Evolutionary conservation across 192 early-diverging fungal species (phyloP).

Genomic region (Coemansia sp.): DNA sequence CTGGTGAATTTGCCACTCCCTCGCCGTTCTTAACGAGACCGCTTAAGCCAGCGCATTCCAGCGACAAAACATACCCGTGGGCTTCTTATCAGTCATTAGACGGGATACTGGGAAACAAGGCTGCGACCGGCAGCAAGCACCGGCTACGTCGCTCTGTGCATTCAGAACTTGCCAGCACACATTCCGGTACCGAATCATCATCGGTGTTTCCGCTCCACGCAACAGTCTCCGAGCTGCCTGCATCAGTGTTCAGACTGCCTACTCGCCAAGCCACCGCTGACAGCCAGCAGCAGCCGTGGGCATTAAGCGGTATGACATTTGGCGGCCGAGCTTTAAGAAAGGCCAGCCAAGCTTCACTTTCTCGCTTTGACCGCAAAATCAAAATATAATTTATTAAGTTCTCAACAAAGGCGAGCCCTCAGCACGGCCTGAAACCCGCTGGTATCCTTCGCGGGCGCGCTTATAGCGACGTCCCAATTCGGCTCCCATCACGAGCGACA

Average conservation of each 20-base stretch:
- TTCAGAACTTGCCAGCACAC: not conserved
- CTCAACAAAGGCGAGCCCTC: conserved; percentile 34
- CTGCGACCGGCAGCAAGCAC: conserved; percentile 14
- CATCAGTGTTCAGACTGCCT: conserved; percentile 44
- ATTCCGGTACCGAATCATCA: conserved; percentile 13
- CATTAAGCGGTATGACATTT: conserved; percentile 31
- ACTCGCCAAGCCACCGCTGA: not conserved
- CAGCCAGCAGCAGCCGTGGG: conserved; percentile 16
- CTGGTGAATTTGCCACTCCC: conserved; percentile 32
- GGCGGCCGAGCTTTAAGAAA: conserved; percentile 36
- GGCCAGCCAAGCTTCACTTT: conserved; percentile 31
- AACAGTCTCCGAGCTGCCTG: conserved; percentile 22
- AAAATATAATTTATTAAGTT: conserved; percentile 10
- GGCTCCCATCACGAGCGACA: conserved; percentile 39
- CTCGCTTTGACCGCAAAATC: conserved; percentile 37
- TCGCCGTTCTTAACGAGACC: conserved; percentile 28
- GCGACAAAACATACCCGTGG: conserved; percentile 24
- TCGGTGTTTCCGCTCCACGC: conserved; percentile 7
- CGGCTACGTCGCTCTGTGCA: conserved; percentile 20
- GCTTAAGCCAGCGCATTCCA: conserved; percentile 27
- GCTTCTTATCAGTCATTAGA: conserved; percentile 7
- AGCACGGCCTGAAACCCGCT: conserved; percentile 19
- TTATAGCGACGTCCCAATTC: conserved; percentile 43
- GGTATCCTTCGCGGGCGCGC: conserved; percentile 26
- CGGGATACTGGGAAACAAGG: not conserved